These are phyloP conservation scores for Trichothecium roseum DNA, from an alignment of 2,329 filamentous ascomycete genomes.

Conservation along the genomic window DNA sequence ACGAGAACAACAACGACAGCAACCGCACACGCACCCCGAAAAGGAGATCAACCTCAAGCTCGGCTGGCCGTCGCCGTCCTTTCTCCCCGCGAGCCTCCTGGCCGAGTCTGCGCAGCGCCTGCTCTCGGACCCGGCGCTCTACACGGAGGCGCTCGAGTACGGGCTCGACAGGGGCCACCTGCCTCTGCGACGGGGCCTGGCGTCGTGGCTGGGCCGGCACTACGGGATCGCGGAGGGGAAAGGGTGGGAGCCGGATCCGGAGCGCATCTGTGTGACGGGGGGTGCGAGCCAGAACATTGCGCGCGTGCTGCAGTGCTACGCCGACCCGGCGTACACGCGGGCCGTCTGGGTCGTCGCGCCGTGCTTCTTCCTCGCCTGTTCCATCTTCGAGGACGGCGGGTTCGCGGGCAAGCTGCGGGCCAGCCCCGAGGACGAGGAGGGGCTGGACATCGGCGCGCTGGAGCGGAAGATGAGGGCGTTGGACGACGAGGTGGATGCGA, in stretches of 20 bases:
- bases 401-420: conserved; percentile 57
- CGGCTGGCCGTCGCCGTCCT: conserved; percentile 53
- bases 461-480: conserved; percentile 17
- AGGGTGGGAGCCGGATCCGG: conserved; percentile 29
- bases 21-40: conserved; percentile 13
- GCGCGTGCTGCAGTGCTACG: conserved; percentile 67
- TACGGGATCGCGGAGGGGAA: too few species aligned
- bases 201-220: conserved; percentile 57
- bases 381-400: conserved; percentile 76
- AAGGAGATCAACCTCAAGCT: conserved; percentile 56
- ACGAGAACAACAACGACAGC: conserved; percentile 7
- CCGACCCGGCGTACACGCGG: conserved; percentile 65
- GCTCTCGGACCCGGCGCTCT: conserved; percentile 48
- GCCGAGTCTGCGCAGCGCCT: conserved; percentile 48
- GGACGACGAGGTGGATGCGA: conserved; percentile 14
- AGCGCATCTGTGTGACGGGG: conserved; percentile 70
- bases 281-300: conserved; percentile 79
- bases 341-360: conserved; percentile 75
- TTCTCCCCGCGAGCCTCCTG: conserved; percentile 57
- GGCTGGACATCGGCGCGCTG: conserved; percentile 54
- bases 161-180: conserved; percentile 67
- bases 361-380: conserved; percentile 73
- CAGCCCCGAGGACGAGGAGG: conserved; percentile 68
- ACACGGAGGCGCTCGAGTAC: conserved; percentile 61
- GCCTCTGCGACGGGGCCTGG: conserved; percentile 58